Evolutionary conservation across 2,329 filamentous ascomycete genomes (phyloP), one percentile per base, ranked within the genome.

Genomic region (Trichoderma simmonsii): DNA sequence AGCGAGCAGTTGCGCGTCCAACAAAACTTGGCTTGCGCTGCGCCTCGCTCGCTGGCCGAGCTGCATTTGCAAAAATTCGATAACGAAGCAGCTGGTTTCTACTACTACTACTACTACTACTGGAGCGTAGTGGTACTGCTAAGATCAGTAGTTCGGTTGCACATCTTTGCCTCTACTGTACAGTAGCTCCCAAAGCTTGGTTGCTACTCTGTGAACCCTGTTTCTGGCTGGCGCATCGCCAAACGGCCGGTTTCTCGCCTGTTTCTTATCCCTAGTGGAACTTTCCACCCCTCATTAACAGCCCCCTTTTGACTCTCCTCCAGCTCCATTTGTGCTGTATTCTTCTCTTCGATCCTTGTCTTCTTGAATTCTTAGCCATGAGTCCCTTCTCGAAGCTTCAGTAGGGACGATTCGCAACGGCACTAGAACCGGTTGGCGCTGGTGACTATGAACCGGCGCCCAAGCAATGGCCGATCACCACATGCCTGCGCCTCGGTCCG

Each of bases 381-480:
- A 5, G 21, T 28, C 39, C 57, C 8, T n/a, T 14, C 43, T 61
- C 28, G 21, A 36, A 6, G 11, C 36, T 70, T 14, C 28, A 70
- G 57, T 36, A 70, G 66, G 66, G 24, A 71, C 15, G 32, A 32
- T 30, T 56, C 21, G 24, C 30, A 60, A 68, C n/a, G n/a, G 57
- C 56, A 39, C n/a, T 36, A 36, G 34, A 21, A 56, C 60, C 24
- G 48, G 68, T 12, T 18, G 60, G 68, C 60, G 32, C 43, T 63
- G 69, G 59, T 12, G 48, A 71, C 69, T 72, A 77, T 77, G 76
- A 67, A 60, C 64, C 75, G 61, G 34, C 34, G 28, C 32, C 70
- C 30, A 54, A 71, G 72, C 56, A 73, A 77, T 77, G 76, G 74
- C 73, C 32, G 72, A 76, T 71, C 70, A 74, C 70, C 70, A 73